phyloP scores from a whole-genome alignment of 1,139 yeast genomes.

The Zygosaccharomyces pseudobailii region DNA sequence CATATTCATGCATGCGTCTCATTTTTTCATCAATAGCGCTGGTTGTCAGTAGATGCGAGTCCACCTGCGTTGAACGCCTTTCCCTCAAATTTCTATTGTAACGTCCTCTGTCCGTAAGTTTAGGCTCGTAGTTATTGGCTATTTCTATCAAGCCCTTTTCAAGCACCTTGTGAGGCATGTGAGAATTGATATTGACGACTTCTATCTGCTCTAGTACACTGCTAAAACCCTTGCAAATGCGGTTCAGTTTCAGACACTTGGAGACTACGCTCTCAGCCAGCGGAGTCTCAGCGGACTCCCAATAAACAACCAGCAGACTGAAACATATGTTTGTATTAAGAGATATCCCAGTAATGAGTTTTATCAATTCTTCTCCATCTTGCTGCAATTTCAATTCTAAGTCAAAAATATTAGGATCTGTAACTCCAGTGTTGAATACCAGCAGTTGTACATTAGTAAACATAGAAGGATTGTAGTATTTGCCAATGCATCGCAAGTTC shows the following conservation, averaged over 20 bases:
- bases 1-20: conserved; percentile 26
- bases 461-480: conserved; percentile 15
- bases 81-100: conserved; percentile 16
- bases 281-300: conserved; percentile 37
- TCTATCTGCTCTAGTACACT: conserved; percentile 25
- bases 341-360: conserved; percentile 34
- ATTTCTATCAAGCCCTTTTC: conserved; percentile 22
- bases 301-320: conserved; percentile 34
- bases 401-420: conserved; percentile 32
- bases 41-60: conserved; percentile 9
- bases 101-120: conserved; percentile 30
- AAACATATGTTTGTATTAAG: conserved; percentile 34
- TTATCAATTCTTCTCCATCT: conserved; percentile 34
- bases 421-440: conserved; percentile 38
- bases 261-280: conserved; percentile 18
- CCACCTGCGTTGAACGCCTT: conserved; percentile 12
- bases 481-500: conserved; percentile 15
- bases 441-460: conserved; percentile 32
- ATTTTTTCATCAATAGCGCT: conserved; percentile 27
- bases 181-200: conserved; percentile 25
- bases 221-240: conserved; percentile 26
- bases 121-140: conserved; percentile 21
- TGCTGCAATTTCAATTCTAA: conserved; percentile 32
- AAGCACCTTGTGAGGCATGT: conserved; percentile 24
- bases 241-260: conserved; percentile 23